Evolutionary conservation across 1,284 basidiomycete genomes (phyloP), one percentile per base, ranked within the genome.

Genomic region (Cystobasidium slooffiae): DNA sequence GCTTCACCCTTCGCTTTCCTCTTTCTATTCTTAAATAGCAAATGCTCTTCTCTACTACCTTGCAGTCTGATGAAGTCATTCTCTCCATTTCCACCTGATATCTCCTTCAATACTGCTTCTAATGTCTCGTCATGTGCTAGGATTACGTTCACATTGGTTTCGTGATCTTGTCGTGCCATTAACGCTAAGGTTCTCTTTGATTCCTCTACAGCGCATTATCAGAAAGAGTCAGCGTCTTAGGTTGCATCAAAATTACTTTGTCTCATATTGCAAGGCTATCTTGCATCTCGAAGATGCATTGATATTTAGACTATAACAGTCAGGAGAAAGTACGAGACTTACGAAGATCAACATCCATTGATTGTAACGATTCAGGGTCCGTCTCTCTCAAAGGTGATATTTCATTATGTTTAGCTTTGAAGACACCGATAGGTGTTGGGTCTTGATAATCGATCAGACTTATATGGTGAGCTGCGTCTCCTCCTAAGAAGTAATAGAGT

Each of bases 381-480:
- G 52, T 44, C 9, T 68, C 67, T 31, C 47, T 68, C 18, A n/a
- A 16, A 20, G 67, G 47, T 1, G 67, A 68, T 0, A 56, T 53
- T 47, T 39, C 41, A 56, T 68, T 68, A 41, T 56, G 53, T 24
- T 68, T 68, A 16, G 67, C 67, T 24, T 56, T 56, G 53, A 46
- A 68, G 9, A 68, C 67, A 6, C 67, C 67, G 39, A 68, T 59
- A 39, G 20, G 20, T 14, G 67, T 55, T 22, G 67, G 67, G 18
- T 59, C 18, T n/a, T 68, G 8, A 20, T 43, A 51, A 59, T 68
- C 51, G 8, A 68, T 59, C 5, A 68, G 55, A 20, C 43, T 58
- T 18, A 68, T 47, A 59, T 68, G 67, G 41, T 68, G 67, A 39
- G 67, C 67, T 22, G 67, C 67, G 46, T 68, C 53, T 56, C 67